phyloP scores from a whole-genome alignment of 148 eudicot genomes.

The Rhododendron griersonianum region DNA sequence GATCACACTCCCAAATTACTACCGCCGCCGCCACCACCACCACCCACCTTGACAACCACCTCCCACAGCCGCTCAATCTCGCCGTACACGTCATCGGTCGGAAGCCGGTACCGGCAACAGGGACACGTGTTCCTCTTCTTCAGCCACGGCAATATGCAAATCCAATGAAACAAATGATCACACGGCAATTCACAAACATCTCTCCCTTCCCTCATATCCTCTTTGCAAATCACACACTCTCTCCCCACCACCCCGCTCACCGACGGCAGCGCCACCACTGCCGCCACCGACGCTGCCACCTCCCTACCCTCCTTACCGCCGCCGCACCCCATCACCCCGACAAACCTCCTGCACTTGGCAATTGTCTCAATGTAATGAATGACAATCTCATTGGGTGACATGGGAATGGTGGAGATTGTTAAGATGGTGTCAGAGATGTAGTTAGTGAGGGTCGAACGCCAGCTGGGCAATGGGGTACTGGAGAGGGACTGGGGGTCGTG shows the following conservation, averaged over 20 bases:
- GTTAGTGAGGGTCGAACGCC: conserved; percentile 21
- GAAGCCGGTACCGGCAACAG: conserved; percentile 64
- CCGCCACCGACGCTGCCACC: conserved; percentile 41
- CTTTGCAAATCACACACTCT: conserved; percentile 75
- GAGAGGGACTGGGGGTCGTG: conserved; percentile 20
- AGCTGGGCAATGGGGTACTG: conserved; percentile 2
- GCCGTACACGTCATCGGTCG: conserved; percentile 64
- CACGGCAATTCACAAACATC: conserved; percentile 85
- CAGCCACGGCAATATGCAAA: conserved; percentile 78
- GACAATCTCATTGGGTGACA: conserved; percentile 26
- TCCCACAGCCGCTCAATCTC: conserved; percentile 82
- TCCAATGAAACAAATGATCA: conserved; percentile 79
- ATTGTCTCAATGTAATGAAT: conserved; percentile 41
- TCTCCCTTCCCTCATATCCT: conserved; percentile 70
- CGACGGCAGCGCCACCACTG: conserved; percentile 46
- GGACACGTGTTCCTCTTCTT: conserved; percentile 76
- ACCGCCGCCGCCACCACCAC: neutral
- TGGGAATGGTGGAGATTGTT: conserved; percentile 22
- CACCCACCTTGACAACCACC: conserved; percentile 35
- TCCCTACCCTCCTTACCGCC: conserved; percentile 32
- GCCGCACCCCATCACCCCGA: conserved; percentile 25
- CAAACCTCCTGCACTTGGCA: conserved; percentile 48
- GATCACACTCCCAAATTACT: neutral
- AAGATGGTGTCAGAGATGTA: conserved; percentile 34
- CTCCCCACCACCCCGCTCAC: conserved; percentile 23